Evolutionary conservation across 306 rosid genomes (phyloP), one percentile per base, ranked within the genome.

Genomic region (Trifolium dubium): DNA sequence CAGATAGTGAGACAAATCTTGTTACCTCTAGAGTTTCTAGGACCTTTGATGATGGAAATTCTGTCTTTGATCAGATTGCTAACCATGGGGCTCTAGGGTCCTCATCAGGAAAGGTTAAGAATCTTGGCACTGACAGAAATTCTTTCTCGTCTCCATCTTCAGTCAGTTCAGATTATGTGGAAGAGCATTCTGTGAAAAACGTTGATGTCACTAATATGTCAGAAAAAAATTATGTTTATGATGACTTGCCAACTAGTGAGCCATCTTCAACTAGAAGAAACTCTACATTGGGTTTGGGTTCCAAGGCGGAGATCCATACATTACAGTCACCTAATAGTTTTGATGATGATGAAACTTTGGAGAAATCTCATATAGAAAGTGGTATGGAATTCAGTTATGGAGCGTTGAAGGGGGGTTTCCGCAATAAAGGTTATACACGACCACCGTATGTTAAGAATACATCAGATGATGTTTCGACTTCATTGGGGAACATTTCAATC

Each of bases 361-460:
- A 73, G 55, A 86, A 74, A 55, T 77, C 84, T 61, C 76, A 15
- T 37, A 58, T 61, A 46, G 92, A 77, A 66, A 65, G 78, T 67
- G 82, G 23, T 31, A 80, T 46, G 65, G 95, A 85, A 79, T 82
- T 94, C 72, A 84, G 44, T 65, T 88, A 80, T 37, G 92, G 89
- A 76, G 64, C 70, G 1, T 77, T 94, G 89, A 94, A 64, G 71
- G 99, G 99, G 53, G 99, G 99, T 67, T 43, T 90, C 69, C 92
- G 96, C 76, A 89, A 92, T 67, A 92, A 83, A 83, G 89, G 86
- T 76, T 56, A 53, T 39, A 82, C 59, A 64, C 82, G 41, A 60
- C 89, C 91, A 8, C 84, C 85, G 10, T 83, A 85, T 84, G 34
- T 43, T 53, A 87, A 76, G 76, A 82, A 74, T 61, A 56, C 76